These are phyloP conservation scores for Pneumocystis murina DNA, from an alignment of 1,139 yeast species.

Conservation along the genomic window DNA sequence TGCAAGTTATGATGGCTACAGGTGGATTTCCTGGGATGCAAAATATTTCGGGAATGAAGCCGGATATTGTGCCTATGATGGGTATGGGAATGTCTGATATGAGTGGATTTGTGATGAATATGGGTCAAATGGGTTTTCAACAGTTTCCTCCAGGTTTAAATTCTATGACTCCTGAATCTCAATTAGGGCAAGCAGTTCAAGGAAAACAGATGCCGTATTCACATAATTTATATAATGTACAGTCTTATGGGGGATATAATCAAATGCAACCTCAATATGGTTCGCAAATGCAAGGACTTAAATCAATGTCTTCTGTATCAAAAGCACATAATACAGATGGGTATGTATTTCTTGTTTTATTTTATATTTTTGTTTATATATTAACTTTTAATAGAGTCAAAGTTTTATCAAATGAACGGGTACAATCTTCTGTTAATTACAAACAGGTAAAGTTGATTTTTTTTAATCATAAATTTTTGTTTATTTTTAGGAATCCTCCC, in stretches of 20 bases:
- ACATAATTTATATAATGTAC: constrained; percentile 3
- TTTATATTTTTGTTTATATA: background rate
- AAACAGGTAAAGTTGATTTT: background rate
- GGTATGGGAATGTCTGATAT: constrained; percentile 1
- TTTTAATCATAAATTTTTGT: background rate
- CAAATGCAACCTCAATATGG: background rate
- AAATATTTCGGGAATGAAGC: constrained; percentile 10
- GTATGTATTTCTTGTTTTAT: background rate
- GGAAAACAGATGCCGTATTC: constrained; percentile 15
- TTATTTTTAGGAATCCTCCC: background rate
- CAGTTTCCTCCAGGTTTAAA: background rate
- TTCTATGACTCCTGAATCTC: background rate
- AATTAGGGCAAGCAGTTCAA: constrained; percentile 7
- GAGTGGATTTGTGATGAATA: constrained; percentile 3
- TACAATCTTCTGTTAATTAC: background rate
- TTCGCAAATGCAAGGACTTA: background rate
- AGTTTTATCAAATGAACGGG: background rate
- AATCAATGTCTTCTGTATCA: background rate
- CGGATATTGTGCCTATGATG: background rate
- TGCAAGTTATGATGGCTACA: constrained; percentile 5
- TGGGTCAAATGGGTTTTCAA: background rate
- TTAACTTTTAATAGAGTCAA: background rate
- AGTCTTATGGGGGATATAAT: background rate
- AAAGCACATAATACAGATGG: background rate
- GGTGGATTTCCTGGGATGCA: constrained; percentile 5